Conservation (phyloP, 768 basidiomycete genomes). For the Lactifluus hygrophoroides region DNA sequence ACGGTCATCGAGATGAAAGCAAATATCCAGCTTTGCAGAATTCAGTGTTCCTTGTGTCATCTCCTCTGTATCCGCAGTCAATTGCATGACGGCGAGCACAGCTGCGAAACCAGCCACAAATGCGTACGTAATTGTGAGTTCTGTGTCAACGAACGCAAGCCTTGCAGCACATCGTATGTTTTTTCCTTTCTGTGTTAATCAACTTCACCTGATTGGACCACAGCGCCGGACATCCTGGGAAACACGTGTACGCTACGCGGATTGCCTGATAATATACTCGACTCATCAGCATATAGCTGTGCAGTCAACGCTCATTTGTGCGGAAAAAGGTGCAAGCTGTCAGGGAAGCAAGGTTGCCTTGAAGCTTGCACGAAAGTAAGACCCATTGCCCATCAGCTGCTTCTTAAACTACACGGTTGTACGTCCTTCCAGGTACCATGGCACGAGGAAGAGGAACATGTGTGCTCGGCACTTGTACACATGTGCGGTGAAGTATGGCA, state of each 20-base stretch:
- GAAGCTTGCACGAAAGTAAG: conserved; percentile 44
- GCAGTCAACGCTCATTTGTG: conserved; percentile 43
- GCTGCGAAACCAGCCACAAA: conserved; percentile 42
- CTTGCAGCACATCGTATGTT: conserved; percentile 43
- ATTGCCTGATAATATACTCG: neutral
- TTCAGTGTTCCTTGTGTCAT: conserved; percentile 40
- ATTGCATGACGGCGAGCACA: conserved; percentile 38
- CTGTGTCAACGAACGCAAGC: conserved; percentile 26
- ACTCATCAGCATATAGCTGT: conserved; percentile 33
- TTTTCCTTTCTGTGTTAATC: neutral
- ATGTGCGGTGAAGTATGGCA: conserved; percentile 45
- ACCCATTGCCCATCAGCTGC: neutral
- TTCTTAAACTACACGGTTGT: neutral
- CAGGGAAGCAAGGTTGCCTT: conserved; percentile 43
- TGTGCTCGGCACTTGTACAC: conserved; percentile 46
- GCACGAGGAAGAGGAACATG: conserved; percentile 41
- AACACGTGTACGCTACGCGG: conserved; percentile 38
- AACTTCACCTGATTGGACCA: neutral
- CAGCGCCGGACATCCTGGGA: conserved; percentile 52
- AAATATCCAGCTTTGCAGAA: conserved; percentile 41
- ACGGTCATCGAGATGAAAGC: conserved; percentile 38
- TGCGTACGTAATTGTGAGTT: conserved; percentile 40
- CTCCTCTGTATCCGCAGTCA: conserved; percentile 40
- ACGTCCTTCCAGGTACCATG: conserved; percentile 33
- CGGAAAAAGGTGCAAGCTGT: conserved; percentile 40